A percentile compares a stretch with the other conserved stretches of the same genome.
Evolutionary conservation across 106 monocot genomes (phyloP).

Genomic region (Allium fistulosum): DNA sequence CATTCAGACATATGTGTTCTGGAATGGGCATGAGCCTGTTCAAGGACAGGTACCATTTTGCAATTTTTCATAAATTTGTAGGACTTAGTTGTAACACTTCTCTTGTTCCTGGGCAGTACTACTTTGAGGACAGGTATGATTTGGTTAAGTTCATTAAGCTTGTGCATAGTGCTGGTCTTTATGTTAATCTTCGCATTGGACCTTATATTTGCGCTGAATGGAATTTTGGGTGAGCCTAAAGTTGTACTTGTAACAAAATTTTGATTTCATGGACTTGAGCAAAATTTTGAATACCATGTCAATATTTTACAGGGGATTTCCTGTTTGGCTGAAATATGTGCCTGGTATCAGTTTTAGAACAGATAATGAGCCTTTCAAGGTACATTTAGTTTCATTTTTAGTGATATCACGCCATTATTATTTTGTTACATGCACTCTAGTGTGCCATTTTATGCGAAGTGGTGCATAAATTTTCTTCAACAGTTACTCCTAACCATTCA

Average conservation of each 20-base stretch:
- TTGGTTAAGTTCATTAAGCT: constrained; percentile 31
- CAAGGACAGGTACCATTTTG: constrained; percentile 17
- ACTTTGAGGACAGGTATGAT: constrained; percentile 35
- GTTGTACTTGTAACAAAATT: background rate
- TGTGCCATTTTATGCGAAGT: too few relatives aligned
- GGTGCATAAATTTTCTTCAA: background rate
- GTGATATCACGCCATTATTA: background rate
- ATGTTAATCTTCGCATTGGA: constrained; percentile 28
- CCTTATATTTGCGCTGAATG: constrained; percentile 45
- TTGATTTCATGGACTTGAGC: background rate
- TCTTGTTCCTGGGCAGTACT: constrained; percentile 18
- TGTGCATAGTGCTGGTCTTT: constrained; percentile 28
- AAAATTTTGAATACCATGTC: background rate
- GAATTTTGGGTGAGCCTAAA: constrained; percentile 27
- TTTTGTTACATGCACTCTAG: too few relatives aligned
- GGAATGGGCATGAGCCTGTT: constrained; percentile 55
- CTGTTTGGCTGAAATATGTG: constrained; percentile 31
- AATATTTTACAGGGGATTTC: constrained; percentile 25
- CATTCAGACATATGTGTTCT: constrained; percentile 69
- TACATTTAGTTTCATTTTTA: constrained; percentile 4
- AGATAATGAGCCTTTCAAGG: constrained; percentile 27
- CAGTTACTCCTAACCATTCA: background rate
- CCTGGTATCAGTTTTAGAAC: constrained; percentile 34
- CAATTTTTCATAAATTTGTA: background rate
- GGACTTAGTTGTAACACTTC: background rate